Evolutionary conservation across 768 basidiomycete genomes (phyloP), one percentile per base, ranked within the genome.

Genomic region (Auricularia sp.): DNA sequence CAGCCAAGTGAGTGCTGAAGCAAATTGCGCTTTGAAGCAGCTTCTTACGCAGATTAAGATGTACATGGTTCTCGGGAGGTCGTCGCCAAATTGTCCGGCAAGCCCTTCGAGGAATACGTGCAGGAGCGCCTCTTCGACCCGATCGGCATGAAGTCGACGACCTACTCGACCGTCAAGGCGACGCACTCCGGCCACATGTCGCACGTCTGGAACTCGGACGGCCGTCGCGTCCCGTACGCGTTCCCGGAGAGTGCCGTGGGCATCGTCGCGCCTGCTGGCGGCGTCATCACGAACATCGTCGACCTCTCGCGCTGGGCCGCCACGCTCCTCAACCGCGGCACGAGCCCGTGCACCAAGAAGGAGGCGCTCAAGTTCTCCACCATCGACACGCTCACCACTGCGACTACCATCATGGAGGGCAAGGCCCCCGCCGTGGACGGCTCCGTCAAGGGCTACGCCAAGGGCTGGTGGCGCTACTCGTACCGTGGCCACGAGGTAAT

Each of bases 401-500:
- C 76, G 3, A 74, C 74, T 53, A 63, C 73, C 12, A 29, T 23
- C 39, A 21, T 64, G 16, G 54, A 61, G 21, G 67, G 67, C 1
- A 67, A 68, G 14, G 64, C 70, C 1, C 11, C 21, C 6, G 47
- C 3, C 0, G 61, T 69, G 1, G 67, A 68, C 5, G n/a, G 67
- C 0, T 77, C 79, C 0, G 67, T 78, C 43, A 14, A 47, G 1
- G 77, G 72, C 5, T 82, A 81, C 66, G 79, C 77, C 2, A 67
- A 79, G 68, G 81, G 81, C 3, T 81, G 80, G 80, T 39, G n/a
- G 47, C 72, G 77, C 6, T 59, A 18, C 6, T 75, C 80, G 1
- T 79, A 77, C 62, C 71, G 70, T 1, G 80, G 77, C 0, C 77
- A 80, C 62, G 76, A 80, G 34, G 79, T 80, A 65, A 53, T 71